Evolutionary conservation across 2,329 filamentous ascomycete genomes (phyloP).

Genomic region (Aureobasidium namibiae): DNA sequence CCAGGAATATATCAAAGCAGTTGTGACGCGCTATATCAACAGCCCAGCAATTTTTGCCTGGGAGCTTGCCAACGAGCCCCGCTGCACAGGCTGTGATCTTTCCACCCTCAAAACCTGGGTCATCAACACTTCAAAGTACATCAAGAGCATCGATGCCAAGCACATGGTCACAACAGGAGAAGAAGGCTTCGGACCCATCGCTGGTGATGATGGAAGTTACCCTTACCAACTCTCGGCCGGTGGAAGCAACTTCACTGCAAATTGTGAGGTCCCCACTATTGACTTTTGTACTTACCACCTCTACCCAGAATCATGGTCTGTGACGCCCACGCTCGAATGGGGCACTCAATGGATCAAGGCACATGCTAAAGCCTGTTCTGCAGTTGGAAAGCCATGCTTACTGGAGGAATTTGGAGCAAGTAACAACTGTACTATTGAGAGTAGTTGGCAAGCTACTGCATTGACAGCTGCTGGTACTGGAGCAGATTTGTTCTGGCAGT

Average conservation of each 20-base stretch:
- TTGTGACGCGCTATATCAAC: conserved; percentile 52
- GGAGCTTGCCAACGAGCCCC: conserved; percentile 60
- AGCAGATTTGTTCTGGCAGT: conserved; percentile 22
- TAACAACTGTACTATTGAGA: conserved; percentile 16
- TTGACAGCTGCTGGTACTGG: conserved; percentile 13
- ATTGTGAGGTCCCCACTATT: conserved; percentile 16
- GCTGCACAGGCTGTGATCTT: conserved; percentile 52
- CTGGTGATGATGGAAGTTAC: conserved; percentile 26
- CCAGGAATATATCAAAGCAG: conserved; percentile 50
- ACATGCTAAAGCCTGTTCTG: conserved; percentile 17
- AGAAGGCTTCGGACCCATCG: conserved; percentile 41
- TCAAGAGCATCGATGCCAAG: conserved; percentile 53
- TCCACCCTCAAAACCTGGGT: conserved; percentile 55
- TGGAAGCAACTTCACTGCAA: conserved; percentile 18
- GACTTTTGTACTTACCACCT: conserved; percentile 21
- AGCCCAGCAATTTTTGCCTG: conserved; percentile 57
- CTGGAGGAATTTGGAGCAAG: conserved; percentile 18
- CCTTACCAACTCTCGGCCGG: conserved; percentile 17
- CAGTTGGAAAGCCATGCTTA: conserved; percentile 19
- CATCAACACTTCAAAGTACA: conserved; percentile 47
- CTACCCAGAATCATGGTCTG: conserved; percentile 16
- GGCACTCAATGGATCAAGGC: conserved; percentile 19
- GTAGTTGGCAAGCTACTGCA: conserved; percentile 18
- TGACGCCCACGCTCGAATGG: conserved; percentile 12
- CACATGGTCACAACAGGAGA: conserved; percentile 59